Conservation (phyloP, 208 protist species). For the Trypanosoma theileri region DNA sequence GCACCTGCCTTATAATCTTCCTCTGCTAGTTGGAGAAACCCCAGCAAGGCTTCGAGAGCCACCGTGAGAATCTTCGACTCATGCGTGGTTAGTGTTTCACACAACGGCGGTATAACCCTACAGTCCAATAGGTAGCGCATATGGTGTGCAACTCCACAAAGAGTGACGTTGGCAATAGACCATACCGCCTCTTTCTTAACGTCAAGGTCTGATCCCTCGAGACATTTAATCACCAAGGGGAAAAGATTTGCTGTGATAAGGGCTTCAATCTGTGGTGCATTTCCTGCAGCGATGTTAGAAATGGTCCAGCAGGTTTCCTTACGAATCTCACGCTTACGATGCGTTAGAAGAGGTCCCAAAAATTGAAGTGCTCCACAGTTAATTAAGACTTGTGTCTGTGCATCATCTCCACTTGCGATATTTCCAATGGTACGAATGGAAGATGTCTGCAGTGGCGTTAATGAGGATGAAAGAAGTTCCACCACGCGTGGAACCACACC, state of each 20-base stretch:
- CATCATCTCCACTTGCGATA: slow-evolving; percentile 97
- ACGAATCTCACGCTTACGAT: slow-evolving; percentile 86
- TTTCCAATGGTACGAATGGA: slow-evolving; percentile 98
- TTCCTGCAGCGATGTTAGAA: slow-evolving; percentile 99
- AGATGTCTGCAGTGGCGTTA: slow-evolving; percentile 88
- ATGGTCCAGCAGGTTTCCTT: slow-evolving; percentile 99
- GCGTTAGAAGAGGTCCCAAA: slow-evolving; percentile 81
- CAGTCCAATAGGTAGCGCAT: slow-evolving; percentile 90
- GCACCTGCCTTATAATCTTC: slow-evolving; percentile 43
- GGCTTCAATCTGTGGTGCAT: slow-evolving; percentile 92
- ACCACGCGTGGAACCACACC: slow-evolving; percentile 89
- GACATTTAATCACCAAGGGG: slow-evolving; percentile 85
- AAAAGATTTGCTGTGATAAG: slow-evolving; percentile 92
- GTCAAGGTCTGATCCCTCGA: slow-evolving; percentile 89
- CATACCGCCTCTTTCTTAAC: slow-evolving; percentile 98
- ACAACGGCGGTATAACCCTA: slow-evolving; percentile 91
- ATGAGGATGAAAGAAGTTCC: slow-evolving; percentile 88
- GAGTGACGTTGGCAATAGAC: slow-evolving; percentile 96
- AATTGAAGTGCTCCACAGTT: slow-evolving; percentile 84
- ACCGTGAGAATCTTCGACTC: slow-evolving; percentile 94
- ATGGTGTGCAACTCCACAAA: slow-evolving; percentile 91
- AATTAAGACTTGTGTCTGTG: slow-evolving; percentile 96
- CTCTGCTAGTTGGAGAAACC: slow-evolving; percentile 90
- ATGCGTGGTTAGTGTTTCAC: slow-evolving; percentile 86
- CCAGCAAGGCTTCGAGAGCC: slow-evolving; percentile 96